Conservation (phyloP, 2,329 filamentous ascomycete species). For the Lomentospora prolificans region DNA sequence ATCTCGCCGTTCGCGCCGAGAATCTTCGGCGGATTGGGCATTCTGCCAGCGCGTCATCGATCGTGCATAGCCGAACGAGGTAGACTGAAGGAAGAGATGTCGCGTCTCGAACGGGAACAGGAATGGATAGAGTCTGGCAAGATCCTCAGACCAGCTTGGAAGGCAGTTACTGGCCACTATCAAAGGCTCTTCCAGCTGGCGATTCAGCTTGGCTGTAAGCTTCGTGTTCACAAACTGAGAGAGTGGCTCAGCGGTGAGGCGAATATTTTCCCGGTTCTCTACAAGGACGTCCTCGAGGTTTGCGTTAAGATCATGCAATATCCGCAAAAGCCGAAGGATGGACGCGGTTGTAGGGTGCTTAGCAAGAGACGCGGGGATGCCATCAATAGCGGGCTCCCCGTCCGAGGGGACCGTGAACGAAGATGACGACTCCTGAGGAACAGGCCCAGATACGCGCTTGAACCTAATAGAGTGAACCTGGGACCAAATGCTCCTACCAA, state of each 20-base stretch:
- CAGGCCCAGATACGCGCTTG: constrained; percentile 72
- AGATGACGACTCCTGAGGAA: constrained; percentile 60
- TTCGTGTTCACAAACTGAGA: constrained; percentile 98
- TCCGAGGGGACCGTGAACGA: constrained; percentile 36
- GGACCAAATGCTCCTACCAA: constrained; percentile 77
- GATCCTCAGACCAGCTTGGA: constrained; percentile 90
- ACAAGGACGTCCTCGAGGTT: constrained; percentile 86
- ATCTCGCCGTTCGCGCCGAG: constrained; percentile 73
- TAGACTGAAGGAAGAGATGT: constrained; percentile 93
- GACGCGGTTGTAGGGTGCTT: constrained; percentile 78
- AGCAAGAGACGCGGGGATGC: constrained; percentile 67
- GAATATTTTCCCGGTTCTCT: constrained; percentile 61
- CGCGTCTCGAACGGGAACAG: constrained; percentile 96
- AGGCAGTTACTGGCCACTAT: constrained; percentile 96
- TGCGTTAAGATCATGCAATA: constrained; percentile 84
- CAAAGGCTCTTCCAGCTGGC: constrained; percentile 89
- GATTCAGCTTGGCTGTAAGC: constrained; percentile 91
- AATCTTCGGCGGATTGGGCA: constrained; percentile 71
- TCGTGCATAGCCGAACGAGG: constrained; percentile 92
- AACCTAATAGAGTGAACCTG: constrained; percentile 87
- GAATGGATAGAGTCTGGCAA: constrained; percentile 90
- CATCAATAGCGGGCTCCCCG: constrained; percentile 43
- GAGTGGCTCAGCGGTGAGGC: constrained; percentile 69
- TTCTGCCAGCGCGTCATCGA: constrained; percentile 98
- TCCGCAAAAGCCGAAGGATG: constrained; percentile 79